phyloP scores from a whole-genome alignment of 768 basidiomycete species.

The Leccinum variicolor region DNA sequence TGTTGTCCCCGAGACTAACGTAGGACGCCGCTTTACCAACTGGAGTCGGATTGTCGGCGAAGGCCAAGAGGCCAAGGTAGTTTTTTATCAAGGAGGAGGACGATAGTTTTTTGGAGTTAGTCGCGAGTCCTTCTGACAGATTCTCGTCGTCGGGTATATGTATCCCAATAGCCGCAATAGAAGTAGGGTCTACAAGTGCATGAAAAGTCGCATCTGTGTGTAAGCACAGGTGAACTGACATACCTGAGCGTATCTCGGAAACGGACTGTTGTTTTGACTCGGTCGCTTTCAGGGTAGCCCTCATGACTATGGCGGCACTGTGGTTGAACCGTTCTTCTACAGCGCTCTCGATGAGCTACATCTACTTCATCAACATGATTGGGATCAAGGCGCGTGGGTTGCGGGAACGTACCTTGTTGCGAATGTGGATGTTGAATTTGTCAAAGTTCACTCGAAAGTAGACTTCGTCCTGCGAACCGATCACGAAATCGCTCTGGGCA shows the following conservation, averaged over 20 bases:
- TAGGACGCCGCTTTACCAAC: no score
- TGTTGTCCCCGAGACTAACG: no score
- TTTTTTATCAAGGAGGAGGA: no score
- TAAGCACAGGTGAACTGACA: slow-evolving; percentile 2
- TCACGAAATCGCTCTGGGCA: neutral
- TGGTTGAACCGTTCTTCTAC: slow-evolving; percentile 79
- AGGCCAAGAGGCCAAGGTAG: slow-evolving; percentile 48
- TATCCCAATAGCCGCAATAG: slow-evolving; percentile 63
- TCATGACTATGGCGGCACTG: slow-evolving; percentile 66
- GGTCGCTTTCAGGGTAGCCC: slow-evolving; percentile 66
- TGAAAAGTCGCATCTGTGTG: neutral
- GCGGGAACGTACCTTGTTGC: slow-evolving; percentile 64
- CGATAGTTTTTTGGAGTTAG: no score
- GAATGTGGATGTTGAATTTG: slow-evolving; percentile 75
- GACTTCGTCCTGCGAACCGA: slow-evolving; percentile 53
- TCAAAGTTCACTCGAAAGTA: slow-evolving; percentile 89
- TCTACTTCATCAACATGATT: slow-evolving; percentile 37
- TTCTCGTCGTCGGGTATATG: slow-evolving; percentile 51
- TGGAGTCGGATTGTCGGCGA: slow-evolving; percentile 31
- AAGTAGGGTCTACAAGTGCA: slow-evolving; percentile 52
- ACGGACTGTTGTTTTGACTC: slow-evolving; percentile 60
- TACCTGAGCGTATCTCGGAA: slow-evolving; percentile 65
- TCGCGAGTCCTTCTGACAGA: slow-evolving; percentile 31
- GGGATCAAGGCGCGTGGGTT: neutral
- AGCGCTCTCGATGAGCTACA: slow-evolving; percentile 64